These are phyloP conservation scores for Eucalyptus albens DNA, from an alignment of 345 rosid species.

Conservation along the genomic window DNA sequence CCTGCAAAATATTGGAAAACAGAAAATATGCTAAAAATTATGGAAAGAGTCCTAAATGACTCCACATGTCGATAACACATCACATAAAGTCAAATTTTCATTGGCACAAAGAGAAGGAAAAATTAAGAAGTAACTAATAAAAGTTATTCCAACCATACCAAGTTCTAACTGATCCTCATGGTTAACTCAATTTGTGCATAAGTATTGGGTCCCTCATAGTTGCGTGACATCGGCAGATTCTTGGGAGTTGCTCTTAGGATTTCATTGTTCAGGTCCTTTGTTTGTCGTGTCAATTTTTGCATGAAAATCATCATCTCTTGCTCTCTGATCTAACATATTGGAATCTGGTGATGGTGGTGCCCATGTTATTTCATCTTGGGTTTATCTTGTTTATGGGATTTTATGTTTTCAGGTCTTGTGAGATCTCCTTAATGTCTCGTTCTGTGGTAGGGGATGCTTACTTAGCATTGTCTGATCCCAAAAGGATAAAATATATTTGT, in stretches of 20 bases:
- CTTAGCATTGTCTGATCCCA: not conserved
- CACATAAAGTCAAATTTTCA: not conserved
- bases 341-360: not conserved
- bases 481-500: not conserved
- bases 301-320: not conserved
- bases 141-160: not conserved
- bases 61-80: not conserved
- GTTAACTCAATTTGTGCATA: not conserved
- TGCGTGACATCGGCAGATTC: not conserved
- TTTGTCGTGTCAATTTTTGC: not conserved
- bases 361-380: not conserved
- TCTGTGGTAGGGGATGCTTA: not conserved
- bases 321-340: not conserved
- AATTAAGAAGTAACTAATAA: not conserved
- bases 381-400: not conserved
- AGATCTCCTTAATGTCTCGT: not conserved
- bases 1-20: not conserved
- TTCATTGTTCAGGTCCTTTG: not conserved
- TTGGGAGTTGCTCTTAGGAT: not conserved
- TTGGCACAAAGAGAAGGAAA: not conserved
- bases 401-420: not conserved
- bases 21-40: not conserved
- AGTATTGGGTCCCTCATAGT: not conserved
- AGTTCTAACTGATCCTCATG: not conserved
- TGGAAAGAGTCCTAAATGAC: not conserved